A percentile compares a stretch with the other conserved stretches of the same genome.
Evolutionary conservation across 2,329 filamentous ascomycete species (phyloP).

Genomic region (Trichoderma guizhouense): DNA sequence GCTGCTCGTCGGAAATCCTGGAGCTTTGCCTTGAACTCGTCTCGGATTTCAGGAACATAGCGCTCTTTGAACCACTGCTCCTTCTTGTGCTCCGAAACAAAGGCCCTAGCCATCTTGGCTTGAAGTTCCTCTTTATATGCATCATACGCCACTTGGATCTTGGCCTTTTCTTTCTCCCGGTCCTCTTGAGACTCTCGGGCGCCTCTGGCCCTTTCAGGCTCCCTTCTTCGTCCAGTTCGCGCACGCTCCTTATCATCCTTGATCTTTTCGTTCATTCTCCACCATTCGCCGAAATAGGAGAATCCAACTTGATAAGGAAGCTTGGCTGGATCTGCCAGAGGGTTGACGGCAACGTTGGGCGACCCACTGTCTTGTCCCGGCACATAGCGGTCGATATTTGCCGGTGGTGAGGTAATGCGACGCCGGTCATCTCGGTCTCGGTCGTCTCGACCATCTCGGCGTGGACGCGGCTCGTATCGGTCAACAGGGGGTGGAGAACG

Average conservation of each 20-base stretch:
- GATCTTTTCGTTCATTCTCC: slow-evolving; percentile 76
- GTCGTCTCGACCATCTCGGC: slow-evolving; percentile 61
- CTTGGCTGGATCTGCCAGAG: slow-evolving; percentile 67
- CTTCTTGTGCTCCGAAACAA: slow-evolving; percentile 87
- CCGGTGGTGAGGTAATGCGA: slow-evolving; percentile 58
- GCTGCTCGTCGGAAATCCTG: slow-evolving; percentile 74
- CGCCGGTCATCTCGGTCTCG: slow-evolving; percentile 60
- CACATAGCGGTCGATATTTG: slow-evolving; percentile 81
- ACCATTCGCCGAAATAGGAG: slow-evolving; percentile 84
- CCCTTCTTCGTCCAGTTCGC: slow-evolving; percentile 65
- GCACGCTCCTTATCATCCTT: slow-evolving; percentile 75
- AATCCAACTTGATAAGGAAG: slow-evolving; percentile 80
- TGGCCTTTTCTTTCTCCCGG: slow-evolving; percentile 72
- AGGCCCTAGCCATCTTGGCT: slow-evolving; percentile 78
- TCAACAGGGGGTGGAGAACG: slow-evolving; percentile 70
- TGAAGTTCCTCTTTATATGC: slow-evolving; percentile 66
- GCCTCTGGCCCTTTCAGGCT: slow-evolving; percentile 60
- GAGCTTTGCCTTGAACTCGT: slow-evolving; percentile 70
- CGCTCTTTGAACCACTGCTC: slow-evolving; percentile 98
- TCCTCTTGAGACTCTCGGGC: slow-evolving; percentile 68
- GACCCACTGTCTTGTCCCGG: slow-evolving; percentile 64
- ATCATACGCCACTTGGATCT: slow-evolving; percentile 70
- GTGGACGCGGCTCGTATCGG: slow-evolving; percentile 68
- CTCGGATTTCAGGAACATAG: slow-evolving; percentile 80
- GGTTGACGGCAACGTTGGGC: slow-evolving; percentile 53